Conservation (phyloP, 352 stramenopile genomes). For the Phytophthora pseudosyringae region DNA sequence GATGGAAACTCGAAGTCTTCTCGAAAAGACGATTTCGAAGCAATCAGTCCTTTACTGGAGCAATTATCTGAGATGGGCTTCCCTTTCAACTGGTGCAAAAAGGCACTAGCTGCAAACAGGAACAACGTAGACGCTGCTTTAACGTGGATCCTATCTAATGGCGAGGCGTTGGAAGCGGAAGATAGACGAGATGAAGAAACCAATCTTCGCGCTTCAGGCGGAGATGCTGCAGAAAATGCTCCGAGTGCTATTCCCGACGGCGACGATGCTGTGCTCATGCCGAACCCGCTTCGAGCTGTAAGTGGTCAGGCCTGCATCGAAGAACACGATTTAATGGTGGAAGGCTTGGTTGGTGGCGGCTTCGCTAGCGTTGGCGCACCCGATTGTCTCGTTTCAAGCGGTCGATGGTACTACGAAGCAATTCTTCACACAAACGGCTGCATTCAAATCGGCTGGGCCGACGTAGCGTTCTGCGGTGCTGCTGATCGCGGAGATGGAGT, state of each 20-base stretch:
- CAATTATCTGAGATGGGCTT: constrained; percentile 95
- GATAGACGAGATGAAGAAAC: constrained; percentile 86
- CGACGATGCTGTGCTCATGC: constrained; percentile 51
- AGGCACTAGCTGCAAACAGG: constrained; percentile 86
- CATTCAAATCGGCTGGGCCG: constrained; percentile 95
- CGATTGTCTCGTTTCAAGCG: constrained; percentile 78
- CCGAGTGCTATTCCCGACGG: constrained; percentile 33
- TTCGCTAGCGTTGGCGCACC: constrained; percentile 88
- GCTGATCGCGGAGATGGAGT: constrained; percentile 92
- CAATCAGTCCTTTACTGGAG: constrained; percentile 78
- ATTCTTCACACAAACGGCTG: constrained; percentile 92
- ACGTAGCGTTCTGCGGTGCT: constrained; percentile 88
- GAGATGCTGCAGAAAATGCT: constrained; percentile 31
- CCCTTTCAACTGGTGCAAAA: constrained; percentile 93
- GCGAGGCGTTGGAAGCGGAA: constrained; percentile 88
- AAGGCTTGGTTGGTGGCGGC: constrained; percentile 83
- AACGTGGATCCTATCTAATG: constrained; percentile 94
- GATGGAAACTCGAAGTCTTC: constrained; percentile 29
- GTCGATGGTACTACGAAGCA: constrained; percentile 94
- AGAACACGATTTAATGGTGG: constrained; percentile 85
- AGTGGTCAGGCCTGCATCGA: constrained; percentile 89
- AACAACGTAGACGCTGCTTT: constrained; percentile 92
- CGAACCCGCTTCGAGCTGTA: constrained; percentile 83
- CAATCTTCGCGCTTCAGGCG: constrained; percentile 47
- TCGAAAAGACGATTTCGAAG: constrained; percentile 61